These are phyloP conservation scores for Albugo candida DNA, from an alignment of 352 stramenopile species.

Conservation along the genomic window DNA sequence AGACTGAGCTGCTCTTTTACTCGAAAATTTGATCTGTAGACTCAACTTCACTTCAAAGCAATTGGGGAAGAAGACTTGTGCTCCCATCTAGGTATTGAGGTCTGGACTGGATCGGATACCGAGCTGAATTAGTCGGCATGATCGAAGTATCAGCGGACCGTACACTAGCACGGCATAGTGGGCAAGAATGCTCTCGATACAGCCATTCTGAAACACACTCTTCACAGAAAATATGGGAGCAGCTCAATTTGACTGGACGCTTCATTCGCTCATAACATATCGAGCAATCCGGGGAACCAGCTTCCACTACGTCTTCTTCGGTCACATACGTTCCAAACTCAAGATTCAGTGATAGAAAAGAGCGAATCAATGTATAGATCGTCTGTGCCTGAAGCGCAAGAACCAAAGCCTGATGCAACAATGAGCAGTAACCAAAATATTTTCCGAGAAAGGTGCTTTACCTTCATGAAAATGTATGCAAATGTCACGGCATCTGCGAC, in stretches of 20 bases:
- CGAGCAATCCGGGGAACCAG: slow-evolving; percentile 42
- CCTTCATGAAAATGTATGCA: slow-evolving; percentile 58
- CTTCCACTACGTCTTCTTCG: slow-evolving; percentile 33
- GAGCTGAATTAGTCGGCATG: slow-evolving; percentile 1
- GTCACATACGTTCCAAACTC: slow-evolving; percentile 52
- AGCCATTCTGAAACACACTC: slow-evolving; percentile 73
- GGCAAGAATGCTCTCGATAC: slow-evolving; percentile 62
- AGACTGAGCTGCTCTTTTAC: too few species aligned
- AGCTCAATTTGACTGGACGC: slow-evolving; percentile 45
- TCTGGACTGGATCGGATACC: slow-evolving; percentile 14
- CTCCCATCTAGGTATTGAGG: slow-evolving; percentile 57
- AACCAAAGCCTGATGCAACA: slow-evolving; percentile 21
- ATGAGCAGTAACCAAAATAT: not conserved
- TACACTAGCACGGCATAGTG: slow-evolving; percentile 33
- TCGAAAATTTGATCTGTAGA: too few species aligned
- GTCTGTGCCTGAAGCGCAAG: slow-evolving; percentile 27
- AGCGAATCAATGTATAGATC: slow-evolving; percentile 27
- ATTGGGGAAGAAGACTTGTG: slow-evolving; percentile 52
- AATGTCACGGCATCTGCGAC: slow-evolving; percentile 59
- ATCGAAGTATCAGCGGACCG: slow-evolving; percentile 6
- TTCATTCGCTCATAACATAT: slow-evolving; percentile 71
- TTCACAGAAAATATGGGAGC: slow-evolving; percentile 70
- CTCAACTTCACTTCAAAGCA: slow-evolving; percentile 17
- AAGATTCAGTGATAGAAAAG: slow-evolving; percentile 35
- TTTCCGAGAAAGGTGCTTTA: slow-evolving; percentile 7